These are phyloP conservation scores for Raffaelea albimanens DNA, from an alignment of 2,329 filamentous ascomycete species.

Conservation along the genomic window DNA sequence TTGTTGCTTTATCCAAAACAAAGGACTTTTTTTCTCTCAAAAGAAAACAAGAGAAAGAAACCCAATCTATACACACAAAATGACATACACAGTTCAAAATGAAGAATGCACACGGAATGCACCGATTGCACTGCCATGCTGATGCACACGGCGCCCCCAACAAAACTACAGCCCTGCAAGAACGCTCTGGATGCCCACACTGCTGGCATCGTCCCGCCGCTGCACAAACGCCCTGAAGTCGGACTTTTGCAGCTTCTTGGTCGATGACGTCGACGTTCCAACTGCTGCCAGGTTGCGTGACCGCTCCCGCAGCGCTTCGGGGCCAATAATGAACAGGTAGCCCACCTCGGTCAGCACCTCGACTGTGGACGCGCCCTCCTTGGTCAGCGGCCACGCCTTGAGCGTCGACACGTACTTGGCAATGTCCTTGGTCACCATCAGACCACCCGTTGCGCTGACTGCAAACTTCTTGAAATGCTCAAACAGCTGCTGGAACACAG, in stretches of 20 bases:
- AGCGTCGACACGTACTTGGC: conserved; percentile 84
- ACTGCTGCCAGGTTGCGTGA: conserved; percentile 42
- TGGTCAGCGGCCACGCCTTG: conserved; percentile 67
- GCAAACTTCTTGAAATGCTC: conserved; percentile 93
- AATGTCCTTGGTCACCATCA: conserved; percentile 95
- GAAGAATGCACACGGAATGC: too few relatives aligned
- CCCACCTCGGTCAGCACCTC: conserved; percentile 90
- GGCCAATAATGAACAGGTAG: conserved; percentile 88
- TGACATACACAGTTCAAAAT: too few relatives aligned
- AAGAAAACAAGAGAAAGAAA: too few relatives aligned
- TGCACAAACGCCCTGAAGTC: conserved; percentile 79
- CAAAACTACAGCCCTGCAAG: conserved; percentile 13
- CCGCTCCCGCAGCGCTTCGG: conserved; percentile 65
- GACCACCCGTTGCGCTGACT: conserved; percentile 83
- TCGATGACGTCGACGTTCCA: conserved; percentile 13
- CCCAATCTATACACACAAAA: too few relatives aligned
- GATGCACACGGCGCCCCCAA: too few relatives aligned
- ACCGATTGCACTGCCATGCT: too few relatives aligned
- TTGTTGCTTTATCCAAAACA: too few relatives aligned
- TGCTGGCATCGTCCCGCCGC: conserved; percentile 74
- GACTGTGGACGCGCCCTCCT: conserved; percentile 58
- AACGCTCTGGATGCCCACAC: conserved; percentile 30
- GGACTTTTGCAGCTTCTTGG: conserved; percentile 51
- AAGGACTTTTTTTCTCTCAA: too few relatives aligned
- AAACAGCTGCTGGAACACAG: conserved; percentile 68